These are phyloP conservation scores for Botrytis medusae DNA, from an alignment of 2,329 filamentous ascomycete species.

Conservation along the genomic window DNA sequence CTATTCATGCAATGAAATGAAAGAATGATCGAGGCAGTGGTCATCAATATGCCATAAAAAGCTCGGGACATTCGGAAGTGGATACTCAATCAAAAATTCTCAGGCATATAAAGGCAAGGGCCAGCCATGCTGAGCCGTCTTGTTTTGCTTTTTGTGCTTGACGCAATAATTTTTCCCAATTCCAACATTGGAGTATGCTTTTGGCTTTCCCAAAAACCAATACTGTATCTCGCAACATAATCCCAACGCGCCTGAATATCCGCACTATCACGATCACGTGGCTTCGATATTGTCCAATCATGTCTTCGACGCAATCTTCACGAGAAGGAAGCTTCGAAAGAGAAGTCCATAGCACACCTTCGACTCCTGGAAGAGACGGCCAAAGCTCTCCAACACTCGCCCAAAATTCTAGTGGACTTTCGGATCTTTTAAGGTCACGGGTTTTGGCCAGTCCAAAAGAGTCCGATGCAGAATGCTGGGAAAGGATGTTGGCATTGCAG, in stretches of 20 bases:
- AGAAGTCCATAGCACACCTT: constrained; percentile 24
- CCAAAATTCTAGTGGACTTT: constrained; percentile 9
- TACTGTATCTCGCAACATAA: neutral
- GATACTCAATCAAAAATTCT: constrained; percentile 19
- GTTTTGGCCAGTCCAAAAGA: constrained; percentile 21
- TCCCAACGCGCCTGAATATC: constrained; percentile 6
- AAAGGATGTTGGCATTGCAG: constrained; percentile 37
- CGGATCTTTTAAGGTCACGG: constrained; percentile 21
- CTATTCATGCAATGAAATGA: constrained; percentile 16
- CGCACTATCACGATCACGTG: constrained; percentile 7
- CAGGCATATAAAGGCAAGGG: constrained; percentile 4
- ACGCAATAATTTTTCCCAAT: neutral
- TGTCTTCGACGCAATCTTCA: constrained; percentile 17
- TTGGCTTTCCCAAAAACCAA: constrained; percentile 7
- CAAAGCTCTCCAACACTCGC: constrained; percentile 23
- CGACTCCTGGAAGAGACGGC: constrained; percentile 18
- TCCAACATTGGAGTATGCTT: constrained; percentile 10
- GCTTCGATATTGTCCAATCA: constrained; percentile 5
- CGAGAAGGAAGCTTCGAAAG: constrained; percentile 22
- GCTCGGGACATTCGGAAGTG: constrained; percentile 22
- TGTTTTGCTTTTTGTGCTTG: neutral
- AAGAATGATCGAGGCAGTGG: constrained; percentile 6
- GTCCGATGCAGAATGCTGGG: constrained; percentile 35
- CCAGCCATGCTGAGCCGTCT: neutral
- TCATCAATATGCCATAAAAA: constrained; percentile 17